Evolutionary conservation across 495 filamentous ascomycete genomes (phyloP), one percentile per base, ranked within the genome.

Genomic region (Tuber aestivum): DNA sequence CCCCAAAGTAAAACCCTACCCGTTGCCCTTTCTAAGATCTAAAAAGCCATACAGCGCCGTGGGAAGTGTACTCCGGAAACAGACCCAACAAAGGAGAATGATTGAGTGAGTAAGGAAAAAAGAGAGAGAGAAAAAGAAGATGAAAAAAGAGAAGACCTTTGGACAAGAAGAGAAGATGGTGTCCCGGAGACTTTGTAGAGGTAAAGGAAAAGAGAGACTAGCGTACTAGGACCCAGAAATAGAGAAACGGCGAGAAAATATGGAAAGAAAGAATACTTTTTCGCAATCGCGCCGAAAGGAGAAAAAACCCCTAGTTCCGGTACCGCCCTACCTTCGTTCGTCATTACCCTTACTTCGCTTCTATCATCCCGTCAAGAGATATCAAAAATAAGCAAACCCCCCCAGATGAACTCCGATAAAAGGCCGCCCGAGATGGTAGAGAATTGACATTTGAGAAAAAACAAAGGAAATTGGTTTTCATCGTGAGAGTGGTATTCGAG

Each of bases 11-110:
- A 65, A 65, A 65, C 56, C 56, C n/a, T 65, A 65, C 56, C 56
- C 56, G 27, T 65, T 65, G 56, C 56, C 56, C 56, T 35, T 65
- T 65, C 56, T 65, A 65, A 65, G 27, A 65, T 65, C 56, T 65
- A 65, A 65, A 65, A 65, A 65, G 56, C 56, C 56, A 65, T 65
- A 35, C 27, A 65, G 56, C 56, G 56, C 56, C 56, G 56, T 65
- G 56, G 56, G 32, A 65, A 65, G 12, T 65, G 56, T 35, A 65
- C 56, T 65, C 56, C 56, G 35, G 56, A 65, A 65, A 65, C 56
- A 65, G 56, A 65, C 56, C 56, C 56, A 35, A 65, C 27, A 35
- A 65, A 65, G 56, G 56, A 65, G 56, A 65, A 65, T 35, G 32
- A 35, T 35, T 2, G 56, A 65, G 56, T 32, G 56, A 65, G 56